Base-by-base conservation (phyloP, 768 basidiomycete genomes). In the Mycena floridula region DNA sequence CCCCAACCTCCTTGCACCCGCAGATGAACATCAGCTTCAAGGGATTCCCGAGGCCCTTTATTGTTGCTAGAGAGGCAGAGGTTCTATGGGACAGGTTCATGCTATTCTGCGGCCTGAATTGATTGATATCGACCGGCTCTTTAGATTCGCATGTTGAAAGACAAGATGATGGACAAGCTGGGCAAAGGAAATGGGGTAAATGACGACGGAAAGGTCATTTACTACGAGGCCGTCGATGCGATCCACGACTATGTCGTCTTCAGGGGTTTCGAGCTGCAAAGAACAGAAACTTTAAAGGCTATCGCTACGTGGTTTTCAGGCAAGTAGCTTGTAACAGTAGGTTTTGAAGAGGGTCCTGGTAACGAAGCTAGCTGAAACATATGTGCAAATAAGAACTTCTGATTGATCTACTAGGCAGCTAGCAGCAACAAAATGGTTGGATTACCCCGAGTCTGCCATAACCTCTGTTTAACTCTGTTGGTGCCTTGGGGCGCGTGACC, bases 11-110 rank as follows among this genome's bases (percentile, higher is more conserved):
- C 27, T 39, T 54, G 13, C 41, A 52, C 23, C 44, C 46, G 7
- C 37, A 42, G 5, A 20, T 12, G 4, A 36, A 52, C 5, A 60
- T 50, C 9, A 45, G 47, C 22, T 70, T 68, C 53, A 48, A 24
- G 20, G 59, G 59, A 16, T 71, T 61, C 48, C 67, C 69, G 6
- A 50, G 55, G 24, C 67, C 64, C 5, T 65, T 64, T 49, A 51
- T 69, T 23, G 48, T 53, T 1, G 55, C 53, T 6, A 65, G 71
- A n/a, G 58, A 53, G 5, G 56, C 56, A 3, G 66, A 70, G 47
- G 50, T 53, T 39, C 13, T 63, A 5, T 49, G 55, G 7, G 68
- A 69, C n/a, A n/a, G n/a, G n/a, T n/a, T n/a, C n/a, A n/a, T n/a
- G n/a, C n/a, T n/a, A n/a, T n/a, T n/a, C n/a, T n/a, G n/a, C n/a